Evolutionary conservation across 225 moss, liverwort and hornwort species (phyloP), one percentile per base, ranked within the genome.

Genomic region (Neckera pumila): DNA sequence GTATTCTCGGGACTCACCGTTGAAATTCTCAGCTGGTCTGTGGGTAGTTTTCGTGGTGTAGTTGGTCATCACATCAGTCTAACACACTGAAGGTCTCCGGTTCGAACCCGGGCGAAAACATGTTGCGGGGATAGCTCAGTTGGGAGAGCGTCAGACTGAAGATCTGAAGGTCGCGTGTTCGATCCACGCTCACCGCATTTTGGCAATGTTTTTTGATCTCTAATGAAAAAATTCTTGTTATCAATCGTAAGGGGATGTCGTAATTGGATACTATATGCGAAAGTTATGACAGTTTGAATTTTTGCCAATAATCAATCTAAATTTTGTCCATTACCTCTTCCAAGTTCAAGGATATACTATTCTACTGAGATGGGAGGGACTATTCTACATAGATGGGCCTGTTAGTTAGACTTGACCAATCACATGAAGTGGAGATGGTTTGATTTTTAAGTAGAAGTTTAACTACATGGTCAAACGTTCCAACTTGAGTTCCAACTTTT

Each of bases 51-150:
- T 89, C 86, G 90, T 90, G 89, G 89, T 92, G 87, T 89, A 89
- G 89, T 90, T 92, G 87, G 89, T 90, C 45, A 85, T 89, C 87
- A 89, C 90, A 72, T 85, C 90, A 85, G 85, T 73, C 82, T 85
- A 82, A 66, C 78, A 79, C 90, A 90, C 85, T 87, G 87, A 75
- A 90, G 89, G 87, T 90, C 87, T 87, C 73, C 85, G 59, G 85
- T 89, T 90, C 79, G 85, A 90, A 82, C 87, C 85, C n/a, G 87
- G 87, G 90, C 85, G n/a, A 25, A 70, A 54, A 54, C 54, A 54
- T 8, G 3, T 1, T 40, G 77, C 56, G 56, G 66, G 78, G 78
- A 78, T 86, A 78, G 78, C 56, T 86, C 66, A 66, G 65, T 78
- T 79, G 86, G 65, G 78, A 65, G 86, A 78, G 73, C 74, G 60